Evolutionary conservation across 1,139 yeast species (phyloP).

Genomic region (Eremothecium sinecaudum): DNA sequence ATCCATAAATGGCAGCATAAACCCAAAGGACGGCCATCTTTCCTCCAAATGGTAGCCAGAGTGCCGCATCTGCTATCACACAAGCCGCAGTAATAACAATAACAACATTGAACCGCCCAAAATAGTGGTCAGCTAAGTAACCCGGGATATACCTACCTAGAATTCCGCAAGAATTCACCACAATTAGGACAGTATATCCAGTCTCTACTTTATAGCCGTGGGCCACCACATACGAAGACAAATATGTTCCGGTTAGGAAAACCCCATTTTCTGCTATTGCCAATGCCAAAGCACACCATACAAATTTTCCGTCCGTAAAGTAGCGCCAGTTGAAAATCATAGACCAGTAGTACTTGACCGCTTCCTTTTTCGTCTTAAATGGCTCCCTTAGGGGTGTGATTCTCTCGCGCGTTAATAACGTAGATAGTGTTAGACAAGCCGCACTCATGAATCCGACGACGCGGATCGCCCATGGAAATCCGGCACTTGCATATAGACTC

Average conservation of each 20-base stretch:
- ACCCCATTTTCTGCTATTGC: slow-evolving; percentile 49
- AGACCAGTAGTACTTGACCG: slow-evolving; percentile 23
- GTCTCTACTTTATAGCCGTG: slow-evolving; percentile 46
- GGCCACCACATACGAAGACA: slow-evolving; percentile 46
- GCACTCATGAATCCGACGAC: slow-evolving; percentile 43
- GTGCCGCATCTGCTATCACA: slow-evolving; percentile 30
- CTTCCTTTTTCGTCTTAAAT: slow-evolving; percentile 18
- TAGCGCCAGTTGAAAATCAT: slow-evolving; percentile 30
- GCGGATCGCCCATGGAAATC: slow-evolving; percentile 52
- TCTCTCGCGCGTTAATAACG: slow-evolving; percentile 42
- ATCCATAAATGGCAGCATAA: slow-evolving; percentile 32
- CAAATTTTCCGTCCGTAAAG: slow-evolving; percentile 35
- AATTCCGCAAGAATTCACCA: slow-evolving; percentile 51
- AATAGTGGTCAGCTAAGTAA: slow-evolving; percentile 40
- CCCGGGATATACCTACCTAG: slow-evolving; percentile 53
- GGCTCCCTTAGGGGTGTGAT: slow-evolving; percentile 20
- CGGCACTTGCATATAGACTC: slow-evolving; percentile 37
- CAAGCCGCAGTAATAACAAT: slow-evolving; percentile 36
- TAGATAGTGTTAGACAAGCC: slow-evolving; percentile 35
- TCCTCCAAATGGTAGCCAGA: slow-evolving; percentile 34
- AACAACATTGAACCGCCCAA: slow-evolving; percentile 52
- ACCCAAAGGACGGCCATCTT: slow-evolving; percentile 28
- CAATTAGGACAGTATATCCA: slow-evolving; percentile 45
- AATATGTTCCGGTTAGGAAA: slow-evolving; percentile 42
- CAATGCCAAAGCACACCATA: slow-evolving; percentile 36